Evolutionary conservation across 148 eudicot species (phyloP).

Genomic region (Amaranthus hypochondriacus): DNA sequence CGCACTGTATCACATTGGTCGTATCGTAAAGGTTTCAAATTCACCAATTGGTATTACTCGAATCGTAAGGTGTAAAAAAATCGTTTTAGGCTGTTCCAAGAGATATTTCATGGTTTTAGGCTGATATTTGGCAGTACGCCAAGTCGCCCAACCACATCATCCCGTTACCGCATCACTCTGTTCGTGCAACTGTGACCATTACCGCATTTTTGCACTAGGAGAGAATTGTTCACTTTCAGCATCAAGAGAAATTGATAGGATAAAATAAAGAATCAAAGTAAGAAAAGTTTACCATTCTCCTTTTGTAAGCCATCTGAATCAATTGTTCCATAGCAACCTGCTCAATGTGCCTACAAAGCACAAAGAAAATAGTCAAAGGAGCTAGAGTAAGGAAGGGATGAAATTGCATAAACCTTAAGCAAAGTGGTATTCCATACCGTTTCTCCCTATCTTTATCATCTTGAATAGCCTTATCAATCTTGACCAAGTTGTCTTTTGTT

Average conservation of each 20-base stretch:
- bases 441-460: conserved; percentile 32
- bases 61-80: no score
- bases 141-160: no score
- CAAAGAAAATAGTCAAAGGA: conserved; percentile 8
- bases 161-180: no score
- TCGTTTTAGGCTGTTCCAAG: no score
- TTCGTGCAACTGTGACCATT: no score
- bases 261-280: background rate
- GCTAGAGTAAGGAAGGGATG: background rate
- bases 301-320: conserved; percentile 53
- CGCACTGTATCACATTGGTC: no score
- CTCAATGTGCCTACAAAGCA: conserved; percentile 41
- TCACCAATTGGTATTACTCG: no score
- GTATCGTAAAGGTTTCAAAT: no score
- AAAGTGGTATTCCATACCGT: conserved; percentile 22
- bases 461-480: conserved; percentile 40
- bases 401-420: background rate
- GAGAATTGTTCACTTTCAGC: background rate
- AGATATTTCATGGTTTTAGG: no score
- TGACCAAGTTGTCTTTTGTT: conserved; percentile 32
- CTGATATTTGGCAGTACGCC: no score
- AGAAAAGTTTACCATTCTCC: conserved; percentile 39
- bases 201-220: no score
- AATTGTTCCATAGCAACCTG: conserved; percentile 49
- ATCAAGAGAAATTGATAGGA: background rate